Evolutionary conservation across 2,329 filamentous ascomycete species (phyloP), one percentile per base, ranked within the genome.

Genomic region (Arthrobotrys iridis): DNA sequence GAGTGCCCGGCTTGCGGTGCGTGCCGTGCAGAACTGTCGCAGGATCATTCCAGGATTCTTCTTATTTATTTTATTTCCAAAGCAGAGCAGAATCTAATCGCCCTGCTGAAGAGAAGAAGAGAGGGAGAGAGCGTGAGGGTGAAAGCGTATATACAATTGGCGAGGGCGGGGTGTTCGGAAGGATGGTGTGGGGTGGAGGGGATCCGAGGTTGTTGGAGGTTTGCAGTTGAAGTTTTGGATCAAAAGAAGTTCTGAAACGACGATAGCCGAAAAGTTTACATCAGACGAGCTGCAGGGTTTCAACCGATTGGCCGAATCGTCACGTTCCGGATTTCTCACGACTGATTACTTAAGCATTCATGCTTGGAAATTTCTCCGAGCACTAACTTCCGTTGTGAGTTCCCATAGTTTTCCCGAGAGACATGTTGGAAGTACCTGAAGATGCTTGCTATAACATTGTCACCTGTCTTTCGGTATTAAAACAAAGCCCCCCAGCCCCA

Each of bases 171-270:
- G 18, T 30, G n/a, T 20, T 48, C 22, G 48, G 37, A 13, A 26
- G 46, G 59, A 43, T 40, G 63, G 40, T 33, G 63, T 28, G 28
- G 33, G 67, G 46, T 8, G 45, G 63, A 5, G 26, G 43, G 60
- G 52, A 60, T 68, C 71, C 71, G 71, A 75, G 71, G 71, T 75
- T 64, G 71, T 75, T 75, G 57, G 28, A 68, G 37, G 60, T 75
- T 75, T 67, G 46, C n/a, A n/a, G n/a, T n/a, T n/a, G 57, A 24
- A n/a, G 37, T 57, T 50, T 28, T 13, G n/a, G 52, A 45, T 22
- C 15, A 52, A 30, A 15, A 18, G 50, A 55, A 55, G 35, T 55
- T 55, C 30, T 45, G 55, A 50, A 46, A 71, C 57, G 58, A 71
- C 24, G 58, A 57, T 71, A 64, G 58, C 66, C 58, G 66, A n/a